These are phyloP conservation scores for Lachancea dasiensis DNA, from an alignment of 805 yeast species.

Conservation along the genomic window DNA sequence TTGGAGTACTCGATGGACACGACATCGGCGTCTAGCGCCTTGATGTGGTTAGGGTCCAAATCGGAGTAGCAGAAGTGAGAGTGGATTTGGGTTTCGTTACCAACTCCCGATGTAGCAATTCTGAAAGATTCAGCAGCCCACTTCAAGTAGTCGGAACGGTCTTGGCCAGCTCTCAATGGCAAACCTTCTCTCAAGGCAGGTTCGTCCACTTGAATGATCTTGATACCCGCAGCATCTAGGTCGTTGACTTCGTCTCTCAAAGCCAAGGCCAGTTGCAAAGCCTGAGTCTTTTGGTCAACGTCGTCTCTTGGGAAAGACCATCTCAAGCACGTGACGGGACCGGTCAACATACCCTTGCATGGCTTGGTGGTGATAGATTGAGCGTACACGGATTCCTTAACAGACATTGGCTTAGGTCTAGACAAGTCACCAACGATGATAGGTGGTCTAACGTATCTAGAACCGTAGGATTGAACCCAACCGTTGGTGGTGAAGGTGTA, in stretches of 20 bases:
- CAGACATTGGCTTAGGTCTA: slow-evolving; percentile 97
- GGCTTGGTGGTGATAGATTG: slow-evolving; percentile 94
- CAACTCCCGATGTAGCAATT: slow-evolving; percentile 98
- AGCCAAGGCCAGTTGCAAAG: slow-evolving; percentile 94
- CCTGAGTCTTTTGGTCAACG: slow-evolving; percentile 85
- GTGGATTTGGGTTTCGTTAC: slow-evolving; percentile 94
- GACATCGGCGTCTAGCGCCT: slow-evolving; percentile 99
- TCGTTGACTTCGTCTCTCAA: slow-evolving; percentile 98
- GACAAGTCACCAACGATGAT: slow-evolving; percentile 98
- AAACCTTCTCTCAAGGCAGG: slow-evolving; percentile 99
- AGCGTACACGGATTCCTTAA: slow-evolving; percentile 98
- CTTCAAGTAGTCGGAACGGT: slow-evolving; percentile 90
- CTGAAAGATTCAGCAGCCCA: slow-evolving; percentile 99
- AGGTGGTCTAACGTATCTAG: slow-evolving; percentile 99
- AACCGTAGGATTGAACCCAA: slow-evolving; percentile 99
- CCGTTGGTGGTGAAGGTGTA: slow-evolving; percentile 98
- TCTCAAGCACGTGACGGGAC: slow-evolving; percentile 98
- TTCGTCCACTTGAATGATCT: slow-evolving; percentile 98
- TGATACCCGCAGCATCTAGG: slow-evolving; percentile 97
- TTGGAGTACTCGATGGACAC: slow-evolving; percentile 99
- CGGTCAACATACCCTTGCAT: slow-evolving; percentile 99
- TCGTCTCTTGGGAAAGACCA: slow-evolving; percentile 99
- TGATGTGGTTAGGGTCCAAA: slow-evolving; percentile 98
- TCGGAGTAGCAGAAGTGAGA: slow-evolving; percentile 99
- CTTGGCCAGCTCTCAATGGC: slow-evolving; percentile 96